Conservation (phyloP, 805 yeast genomes). For the Wickerhamomyces kurtzmanii region DNA sequence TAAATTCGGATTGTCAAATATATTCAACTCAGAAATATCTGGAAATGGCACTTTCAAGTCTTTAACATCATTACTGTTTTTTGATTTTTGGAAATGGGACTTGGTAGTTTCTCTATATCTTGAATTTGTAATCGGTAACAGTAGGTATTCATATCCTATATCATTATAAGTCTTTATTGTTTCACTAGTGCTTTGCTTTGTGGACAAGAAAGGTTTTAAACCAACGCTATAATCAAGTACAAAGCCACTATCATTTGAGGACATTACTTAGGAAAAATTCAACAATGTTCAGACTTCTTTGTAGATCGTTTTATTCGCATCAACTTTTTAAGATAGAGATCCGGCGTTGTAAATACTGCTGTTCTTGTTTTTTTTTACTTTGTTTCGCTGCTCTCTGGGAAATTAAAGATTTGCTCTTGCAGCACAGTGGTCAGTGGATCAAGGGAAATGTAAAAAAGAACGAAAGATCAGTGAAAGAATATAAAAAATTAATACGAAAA, state of each 20-base stretch:
- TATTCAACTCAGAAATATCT: slow-evolving; percentile 27
- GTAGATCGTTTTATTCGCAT: too few species aligned
- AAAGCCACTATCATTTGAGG: too few species aligned
- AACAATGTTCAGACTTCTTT: too few species aligned
- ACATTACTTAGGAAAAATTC: too few species aligned
- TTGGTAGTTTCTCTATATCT: slow-evolving; percentile 35
- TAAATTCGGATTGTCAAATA: slow-evolving; percentile 31
- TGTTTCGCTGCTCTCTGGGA: neutral
- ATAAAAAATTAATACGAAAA: too few species aligned
- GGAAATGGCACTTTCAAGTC: slow-evolving; percentile 29
- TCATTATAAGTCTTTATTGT: slow-evolving; percentile 16
- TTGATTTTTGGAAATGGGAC: slow-evolving; percentile 24
- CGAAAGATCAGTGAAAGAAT: too few species aligned
- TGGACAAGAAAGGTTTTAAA: slow-evolving; percentile 31
- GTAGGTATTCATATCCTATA: slow-evolving; percentile 40
- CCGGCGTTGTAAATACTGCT: neutral
- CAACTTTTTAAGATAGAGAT: neutral
- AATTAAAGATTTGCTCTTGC: too few species aligned
- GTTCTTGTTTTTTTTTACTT: slow-evolving; percentile 1
- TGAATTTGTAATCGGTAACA: slow-evolving; percentile 45
- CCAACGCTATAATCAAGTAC: too few species aligned
- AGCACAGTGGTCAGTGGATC: too few species aligned
- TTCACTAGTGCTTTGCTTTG: slow-evolving; percentile 19
- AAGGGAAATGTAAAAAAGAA: too few species aligned
- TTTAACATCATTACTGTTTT: slow-evolving; percentile 4